Evolutionary conservation across 345 rosid genomes (phyloP).

Genomic region (Eucalyptus curtisii): DNA sequence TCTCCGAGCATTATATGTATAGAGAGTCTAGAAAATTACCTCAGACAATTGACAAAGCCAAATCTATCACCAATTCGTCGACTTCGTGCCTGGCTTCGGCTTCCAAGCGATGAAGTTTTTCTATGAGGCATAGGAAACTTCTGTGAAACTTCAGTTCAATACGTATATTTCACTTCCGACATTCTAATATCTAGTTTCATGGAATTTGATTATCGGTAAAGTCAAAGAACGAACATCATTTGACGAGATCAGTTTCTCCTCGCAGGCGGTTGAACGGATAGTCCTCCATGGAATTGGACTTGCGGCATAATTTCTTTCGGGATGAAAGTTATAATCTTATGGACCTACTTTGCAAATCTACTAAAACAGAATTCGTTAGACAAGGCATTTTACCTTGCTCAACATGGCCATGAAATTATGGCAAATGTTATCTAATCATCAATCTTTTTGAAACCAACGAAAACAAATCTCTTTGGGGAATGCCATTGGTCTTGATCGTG

Average conservation of each 20-base stretch:
- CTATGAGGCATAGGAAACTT: background rate
- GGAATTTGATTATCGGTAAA: background rate
- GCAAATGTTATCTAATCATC: background rate
- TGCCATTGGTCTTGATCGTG: background rate
- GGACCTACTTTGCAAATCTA: background rate
- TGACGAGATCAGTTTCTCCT: background rate
- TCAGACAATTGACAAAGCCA: background rate
- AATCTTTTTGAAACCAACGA: background rate
- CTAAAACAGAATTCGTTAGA: background rate
- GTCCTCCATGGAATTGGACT: background rate
- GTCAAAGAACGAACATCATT: background rate
- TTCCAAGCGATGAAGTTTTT: background rate
- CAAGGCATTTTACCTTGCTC: background rate
- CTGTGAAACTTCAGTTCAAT: background rate
- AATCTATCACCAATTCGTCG: background rate
- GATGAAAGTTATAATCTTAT: background rate
- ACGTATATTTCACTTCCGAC: background rate
- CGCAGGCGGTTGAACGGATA: background rate
- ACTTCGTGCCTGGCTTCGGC: background rate
- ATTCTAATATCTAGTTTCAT: background rate
- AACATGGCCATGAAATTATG: background rate
- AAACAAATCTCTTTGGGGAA: background rate
- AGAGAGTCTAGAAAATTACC: background rate
- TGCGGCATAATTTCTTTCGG: background rate
- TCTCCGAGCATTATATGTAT: background rate